Base-by-base conservation (phyloP, 1,284 basidiomycete species). In the Pseudozyma flocculosa region DNA sequence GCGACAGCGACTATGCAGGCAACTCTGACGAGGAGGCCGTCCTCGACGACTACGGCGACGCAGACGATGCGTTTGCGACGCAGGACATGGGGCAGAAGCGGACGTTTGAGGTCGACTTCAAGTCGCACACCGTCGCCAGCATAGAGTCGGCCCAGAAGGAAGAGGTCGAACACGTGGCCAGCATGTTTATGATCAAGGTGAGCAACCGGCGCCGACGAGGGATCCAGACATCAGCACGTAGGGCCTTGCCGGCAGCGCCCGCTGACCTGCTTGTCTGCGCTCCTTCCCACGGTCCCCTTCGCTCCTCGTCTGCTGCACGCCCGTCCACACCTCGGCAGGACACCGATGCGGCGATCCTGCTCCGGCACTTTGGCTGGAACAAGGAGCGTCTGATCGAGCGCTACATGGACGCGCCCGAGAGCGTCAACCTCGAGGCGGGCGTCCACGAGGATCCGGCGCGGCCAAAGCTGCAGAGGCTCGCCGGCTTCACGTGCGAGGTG, bases 351-450 rank as follows among this genome's bases (percentile, higher is more conserved):
- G 84, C 87, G 1, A 82, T 93, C 42, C 83, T 98, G 7, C 82
- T 98, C 43, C 86, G 92, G 29, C 83, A 92, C 80, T 87, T 89
- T 82, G 83, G 84, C 43, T 98, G 94, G 94, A 97, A 98, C 83
- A 90, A 90, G 75, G 94, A 98, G 79, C 87, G 87, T 54, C 84
- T 97, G n/a, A 76, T 81, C 55, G 80, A 81, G 47, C 68, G 58
- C 26, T 76, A 75, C 61, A 77, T 76, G 76, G 75, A 76, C 24
- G 47, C 54, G 11, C 58, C 71, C 10, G 75, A 74, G 15, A 47
- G 64, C 42, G 69, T 75, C 43, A 69, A 66, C 18, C 49, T 68
- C 39, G 72, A 73, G 48, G 75, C 74, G 15, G 75, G 75, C 10
- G 62, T 78, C 2, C 54, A 48, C 43, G 70, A 75, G 21, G 67